phyloP scores from a whole-genome alignment of 257 asterid genomes.

The Solanum bukasovii region DNA sequence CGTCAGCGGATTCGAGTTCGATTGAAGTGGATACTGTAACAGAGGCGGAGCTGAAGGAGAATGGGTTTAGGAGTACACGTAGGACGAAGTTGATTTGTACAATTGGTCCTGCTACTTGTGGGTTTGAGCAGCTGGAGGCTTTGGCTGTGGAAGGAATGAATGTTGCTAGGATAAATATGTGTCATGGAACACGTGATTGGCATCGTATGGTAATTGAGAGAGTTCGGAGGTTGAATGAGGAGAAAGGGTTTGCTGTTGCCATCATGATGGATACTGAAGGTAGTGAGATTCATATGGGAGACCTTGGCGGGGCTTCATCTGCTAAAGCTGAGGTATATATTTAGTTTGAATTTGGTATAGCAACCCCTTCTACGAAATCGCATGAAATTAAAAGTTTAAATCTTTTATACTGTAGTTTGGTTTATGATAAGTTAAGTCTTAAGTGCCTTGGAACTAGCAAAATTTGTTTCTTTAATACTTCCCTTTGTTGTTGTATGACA shows the following conservation, averaged over 20 bases:
- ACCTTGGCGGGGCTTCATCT: slow-evolving; percentile 88
- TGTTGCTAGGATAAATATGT: slow-evolving; percentile 94
- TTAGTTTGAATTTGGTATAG: neutral
- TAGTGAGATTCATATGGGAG: slow-evolving; percentile 99
- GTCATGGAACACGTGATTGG: slow-evolving; percentile 99
- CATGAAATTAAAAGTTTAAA: neutral
- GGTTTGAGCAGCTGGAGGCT: slow-evolving; percentile 85
- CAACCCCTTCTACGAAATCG: neutral
- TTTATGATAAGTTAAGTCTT: neutral
- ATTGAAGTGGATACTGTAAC: slow-evolving; percentile 91
- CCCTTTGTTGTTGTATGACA: neutral
- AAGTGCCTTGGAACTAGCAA: neutral
- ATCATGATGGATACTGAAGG: slow-evolving; percentile 99
- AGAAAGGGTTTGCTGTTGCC: slow-evolving; percentile 92
- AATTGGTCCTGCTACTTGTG: slow-evolving; percentile 76
- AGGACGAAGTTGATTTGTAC: slow-evolving; percentile 90
- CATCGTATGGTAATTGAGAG: slow-evolving; percentile 74
- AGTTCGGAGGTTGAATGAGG: slow-evolving; percentile 88
- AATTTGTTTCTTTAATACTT: neutral
- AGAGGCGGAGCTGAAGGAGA: slow-evolving; percentile 95
- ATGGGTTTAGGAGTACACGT: slow-evolving; percentile 92
- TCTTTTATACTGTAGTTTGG: neutral
- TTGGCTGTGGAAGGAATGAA: slow-evolving; percentile 96
- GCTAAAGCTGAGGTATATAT: slow-evolving; percentile 75
- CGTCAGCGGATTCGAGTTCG: slow-evolving; percentile 41